A percentile compares a stretch with the other conserved stretches of the same genome.
phyloP scores from a whole-genome alignment of 495 filamentous ascomycete species.

The Penicillium paxilli region DNA sequence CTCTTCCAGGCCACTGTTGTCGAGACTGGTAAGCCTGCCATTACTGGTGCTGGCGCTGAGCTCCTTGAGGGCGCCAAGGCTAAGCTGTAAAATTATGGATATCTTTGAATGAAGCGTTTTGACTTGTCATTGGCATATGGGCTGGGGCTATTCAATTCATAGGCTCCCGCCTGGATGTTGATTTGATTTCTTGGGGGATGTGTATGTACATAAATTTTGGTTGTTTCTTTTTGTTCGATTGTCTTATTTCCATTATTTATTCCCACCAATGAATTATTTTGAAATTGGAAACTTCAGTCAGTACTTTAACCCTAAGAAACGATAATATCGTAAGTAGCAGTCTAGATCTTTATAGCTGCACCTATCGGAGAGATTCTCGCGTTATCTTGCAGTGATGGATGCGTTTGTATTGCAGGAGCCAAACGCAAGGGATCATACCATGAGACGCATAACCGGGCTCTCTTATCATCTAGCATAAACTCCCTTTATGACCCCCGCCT shows the following conservation, averaged over 20 bases:
- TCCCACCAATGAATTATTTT: background rate
- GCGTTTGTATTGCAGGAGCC: too few relatives aligned
- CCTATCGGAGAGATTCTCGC: too few relatives aligned
- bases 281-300: background rate
- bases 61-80: conserved; percentile 60
- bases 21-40: conserved; percentile 94
- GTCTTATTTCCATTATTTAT: background rate
- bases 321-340: background rate
- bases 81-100: conserved; percentile 56
- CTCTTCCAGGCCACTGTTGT: conserved; percentile 93
- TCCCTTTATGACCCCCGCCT: too few relatives aligned
- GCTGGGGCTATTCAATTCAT: too few relatives aligned
- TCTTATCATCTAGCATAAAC: too few relatives aligned
- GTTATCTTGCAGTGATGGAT: too few relatives aligned
- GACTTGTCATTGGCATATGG: conserved; percentile 13
- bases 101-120: conserved; percentile 23
- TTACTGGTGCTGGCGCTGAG: conserved; percentile 85
- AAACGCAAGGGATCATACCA: background rate
- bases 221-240: conserved; percentile 1
- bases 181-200: conserved; percentile 14
- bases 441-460: too few relatives aligned
- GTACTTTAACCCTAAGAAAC: too few relatives aligned
- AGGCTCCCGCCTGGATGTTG: conserved; percentile 15
- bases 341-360: background rate
- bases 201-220: conserved; percentile 18